Conservation (phyloP, 164 flowering plant species). For the Kalanchoe fedtschenkoi region DNA sequence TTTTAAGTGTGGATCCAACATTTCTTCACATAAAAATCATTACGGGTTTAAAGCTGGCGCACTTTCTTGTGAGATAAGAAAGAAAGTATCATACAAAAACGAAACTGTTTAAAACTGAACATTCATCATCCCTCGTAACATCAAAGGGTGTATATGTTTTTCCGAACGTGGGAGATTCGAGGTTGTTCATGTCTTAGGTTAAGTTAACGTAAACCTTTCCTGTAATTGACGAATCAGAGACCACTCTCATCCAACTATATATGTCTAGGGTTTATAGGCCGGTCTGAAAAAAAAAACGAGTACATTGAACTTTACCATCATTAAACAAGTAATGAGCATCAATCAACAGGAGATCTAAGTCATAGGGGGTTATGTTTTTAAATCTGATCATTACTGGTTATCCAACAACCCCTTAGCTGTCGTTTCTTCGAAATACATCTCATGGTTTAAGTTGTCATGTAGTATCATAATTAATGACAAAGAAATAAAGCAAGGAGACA, state of each 20-base stretch:
- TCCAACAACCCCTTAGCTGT: not conserved
- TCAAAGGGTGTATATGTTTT: too few species aligned
- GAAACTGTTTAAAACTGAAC: too few species aligned
- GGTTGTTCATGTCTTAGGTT: too few species aligned
- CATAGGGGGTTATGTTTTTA: not conserved
- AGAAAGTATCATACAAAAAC: too few species aligned
- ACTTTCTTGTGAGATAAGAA: too few species aligned
- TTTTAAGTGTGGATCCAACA: too few species aligned
- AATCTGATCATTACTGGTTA: not conserved
- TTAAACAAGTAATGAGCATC: not conserved
- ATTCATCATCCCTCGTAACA: too few species aligned
- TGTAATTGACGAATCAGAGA: not conserved
- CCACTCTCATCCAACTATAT: not conserved
- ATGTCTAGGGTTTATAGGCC: not conserved
- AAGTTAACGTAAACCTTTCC: not conserved
- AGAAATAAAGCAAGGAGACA: too few species aligned
- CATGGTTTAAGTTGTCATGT: not conserved
- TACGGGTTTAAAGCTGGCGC: too few species aligned
- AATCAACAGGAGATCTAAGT: not conserved
- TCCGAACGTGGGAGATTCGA: too few species aligned
- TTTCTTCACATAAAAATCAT: too few species aligned
- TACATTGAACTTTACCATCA: not conserved
- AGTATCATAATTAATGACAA: not conserved
- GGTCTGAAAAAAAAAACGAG: not conserved
- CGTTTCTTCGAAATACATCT: not conserved